These are phyloP conservation scores for Fomitopsis pulvina DNA, from an alignment of 768 basidiomycete genomes.

Conservation along the genomic window DNA sequence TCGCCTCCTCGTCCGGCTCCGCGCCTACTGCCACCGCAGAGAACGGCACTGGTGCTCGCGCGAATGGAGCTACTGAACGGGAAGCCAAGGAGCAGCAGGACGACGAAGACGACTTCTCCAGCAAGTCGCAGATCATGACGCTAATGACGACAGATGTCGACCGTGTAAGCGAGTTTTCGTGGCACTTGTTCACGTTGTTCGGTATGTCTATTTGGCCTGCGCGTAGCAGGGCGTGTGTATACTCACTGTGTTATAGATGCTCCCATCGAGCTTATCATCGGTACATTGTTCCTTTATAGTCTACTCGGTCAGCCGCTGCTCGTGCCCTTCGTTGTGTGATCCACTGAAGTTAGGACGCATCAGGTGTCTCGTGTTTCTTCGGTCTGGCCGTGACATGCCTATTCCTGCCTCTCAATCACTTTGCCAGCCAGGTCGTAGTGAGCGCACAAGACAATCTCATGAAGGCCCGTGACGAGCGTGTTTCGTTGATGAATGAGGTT, in stretches of 20 bases:
- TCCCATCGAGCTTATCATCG: constrained; percentile 72
- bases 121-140: constrained; percentile 83
- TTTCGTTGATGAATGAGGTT: constrained; percentile 85
- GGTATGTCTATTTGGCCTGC: constrained; percentile 33
- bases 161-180: constrained; percentile 78
- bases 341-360: not conserved
- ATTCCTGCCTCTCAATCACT: constrained; percentile 72
- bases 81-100: constrained; percentile 56
- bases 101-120: constrained; percentile 43
- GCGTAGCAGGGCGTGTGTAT: not conserved
- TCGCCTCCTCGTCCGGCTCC: constrained; percentile 54
- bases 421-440: constrained; percentile 74
- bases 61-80: constrained; percentile 7
- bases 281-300: constrained; percentile 67
- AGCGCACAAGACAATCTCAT: constrained; percentile 78
- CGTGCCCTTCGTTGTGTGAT: constrained; percentile 6
- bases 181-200: constrained; percentile 70
- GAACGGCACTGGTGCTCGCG: constrained; percentile 17
- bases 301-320: constrained; percentile 48
- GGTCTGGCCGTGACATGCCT: constrained; percentile 70
- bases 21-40: constrained; percentile 15
- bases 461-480: constrained; percentile 89
- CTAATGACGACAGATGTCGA: constrained; percentile 95
- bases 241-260: constrained; percentile 40
- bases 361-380: constrained; percentile 64